Base-by-base conservation (phyloP, 1,139 yeast species). In the Tardiomyces digboiensis region DNA sequence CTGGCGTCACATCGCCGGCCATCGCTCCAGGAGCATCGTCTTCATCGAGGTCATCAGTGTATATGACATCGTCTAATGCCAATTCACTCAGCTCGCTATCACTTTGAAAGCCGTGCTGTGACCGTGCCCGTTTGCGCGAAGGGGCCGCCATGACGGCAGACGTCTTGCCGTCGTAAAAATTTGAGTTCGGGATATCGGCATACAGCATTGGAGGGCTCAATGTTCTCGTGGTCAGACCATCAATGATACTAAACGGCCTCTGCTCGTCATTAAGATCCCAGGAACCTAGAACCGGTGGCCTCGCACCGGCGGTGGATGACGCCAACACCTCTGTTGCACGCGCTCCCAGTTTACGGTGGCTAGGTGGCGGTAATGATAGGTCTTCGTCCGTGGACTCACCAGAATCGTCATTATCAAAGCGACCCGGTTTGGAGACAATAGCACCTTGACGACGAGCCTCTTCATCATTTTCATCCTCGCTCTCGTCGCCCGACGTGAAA, bases 361-460 rank as follows among this genome's bases (percentile, higher is more conserved):
- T 70, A 6, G 82, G 74, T 4, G 80, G 75, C 2, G 94, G 94
- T 40, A 89, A 65, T 18, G 79, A 72, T 23, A 76, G 74, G 59
- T 91, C 97, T 49, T 86, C 95, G 62, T 91, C 98, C 0, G 97
- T 91, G 10, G 95, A 85, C 54, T 89, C 96, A 39, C 91, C 94
- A 26, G 68, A 63, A 14, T 45, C 54, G 51, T 68, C 71, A 37
- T 61, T 58, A 43, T 57, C 63, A 29, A 46, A 39, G 40, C 47
- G 45, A 21, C 39, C 42, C 12, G 50, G 22, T 33, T 13, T 51
- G 23, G 19, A 33, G 18, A 10, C 16, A 26, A 42, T 19, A 43
- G 29, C 16, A 19, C 26, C 39, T 39, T 40, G 51, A 18, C 36
- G 29, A 10, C 39, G 29, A 22, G 22, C 29, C n/a, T 22, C 20